Evolutionary conservation across 768 basidiomycete genomes (phyloP), one percentile per base, ranked within the genome.

Genomic region (Tricholomella constricta): DNA sequence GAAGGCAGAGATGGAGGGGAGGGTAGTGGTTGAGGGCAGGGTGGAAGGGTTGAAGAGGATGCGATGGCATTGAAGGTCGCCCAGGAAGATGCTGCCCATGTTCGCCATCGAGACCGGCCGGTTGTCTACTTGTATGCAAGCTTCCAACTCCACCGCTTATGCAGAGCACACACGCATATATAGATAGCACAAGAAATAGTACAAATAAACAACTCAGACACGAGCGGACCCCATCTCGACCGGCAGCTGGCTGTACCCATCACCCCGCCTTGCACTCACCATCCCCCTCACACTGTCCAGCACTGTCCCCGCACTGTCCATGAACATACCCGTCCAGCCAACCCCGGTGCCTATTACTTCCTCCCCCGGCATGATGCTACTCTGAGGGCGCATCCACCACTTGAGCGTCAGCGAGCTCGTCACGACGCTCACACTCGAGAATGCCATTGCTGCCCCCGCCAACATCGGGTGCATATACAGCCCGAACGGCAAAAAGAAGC

Each of bases 381-480:
- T 77, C 62, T 58, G 63, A 2, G 92, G 92, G 27, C 91, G 76
- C 44, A 72, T 79, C 94, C 94, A 96, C 81, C 87, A 85, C 64
- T 81, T 88, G 57, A 99, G 77, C 41, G 89, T 83, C 65, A 98
- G 73, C 54, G 91, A 94, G 54, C 91, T 94, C 23, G 83, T 84
- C 14, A 99, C 96, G 46, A 99, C 97, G 59, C 91, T 94, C 32
- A 98, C 96, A 61, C 89, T 92, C 29, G 92, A 95, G 69, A 94
- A 94, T 22, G 97, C 97, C 97, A 99, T 99, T 23, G 95, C 95
- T 2, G 88, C 93, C n/a, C 93, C 96, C 0, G 97, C 94, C 74
- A 94, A 84, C 96, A 98, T 98, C 8, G 97, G 97, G 62, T 94
- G 97, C 66, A 98, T 85, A 69, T 94, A 92, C 25, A 96, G 59